These are phyloP conservation scores for Ceratocystis diversiconidia DNA, from an alignment of 2,329 filamentous ascomycete genomes.

Conservation along the genomic window DNA sequence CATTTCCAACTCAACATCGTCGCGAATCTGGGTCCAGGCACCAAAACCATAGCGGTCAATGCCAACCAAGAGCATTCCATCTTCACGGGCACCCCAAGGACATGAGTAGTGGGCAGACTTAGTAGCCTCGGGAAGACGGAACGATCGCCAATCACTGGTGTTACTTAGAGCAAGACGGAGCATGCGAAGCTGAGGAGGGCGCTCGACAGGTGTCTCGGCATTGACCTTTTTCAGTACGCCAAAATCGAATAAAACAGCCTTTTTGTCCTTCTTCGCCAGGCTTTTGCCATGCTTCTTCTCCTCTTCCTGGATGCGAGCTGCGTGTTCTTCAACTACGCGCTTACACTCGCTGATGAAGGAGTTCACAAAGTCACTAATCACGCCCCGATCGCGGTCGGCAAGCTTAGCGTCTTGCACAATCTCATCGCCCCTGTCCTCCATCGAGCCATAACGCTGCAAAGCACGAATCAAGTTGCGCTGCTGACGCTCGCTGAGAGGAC, in stretches of 20 bases:
- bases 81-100: conserved; percentile 81
- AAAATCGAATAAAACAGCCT: conserved; percentile 91
- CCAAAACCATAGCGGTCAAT: conserved; percentile 91
- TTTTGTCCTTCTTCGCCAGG: conserved; percentile 91
- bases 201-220: conserved; percentile 84
- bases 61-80: conserved; percentile 91
- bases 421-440: conserved; percentile 78
- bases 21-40: conserved; percentile 86
- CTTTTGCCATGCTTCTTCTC: conserved; percentile 71
- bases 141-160: conserved; percentile 56
- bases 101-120: conserved; percentile 87
- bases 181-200: conserved; percentile 76
- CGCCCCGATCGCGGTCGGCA: conserved; percentile 64
- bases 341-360: conserved; percentile 52
- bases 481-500: conserved; percentile 85
- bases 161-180: conserved; percentile 60
- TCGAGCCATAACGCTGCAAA: conserved; percentile 78
- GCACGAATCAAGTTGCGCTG: conserved; percentile 81
- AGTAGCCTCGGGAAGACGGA: conserved; percentile 78
- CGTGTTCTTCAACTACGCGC: conserved; percentile 50
- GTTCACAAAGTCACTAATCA: conserved; percentile 60
- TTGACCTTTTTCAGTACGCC: conserved; percentile 89
- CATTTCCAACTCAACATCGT: conserved; percentile 76
- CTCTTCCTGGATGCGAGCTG: conserved; percentile 59
- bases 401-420: conserved; percentile 78